Conservation (phyloP, 768 basidiomycete species). For the Leccinum boreale region DNA sequence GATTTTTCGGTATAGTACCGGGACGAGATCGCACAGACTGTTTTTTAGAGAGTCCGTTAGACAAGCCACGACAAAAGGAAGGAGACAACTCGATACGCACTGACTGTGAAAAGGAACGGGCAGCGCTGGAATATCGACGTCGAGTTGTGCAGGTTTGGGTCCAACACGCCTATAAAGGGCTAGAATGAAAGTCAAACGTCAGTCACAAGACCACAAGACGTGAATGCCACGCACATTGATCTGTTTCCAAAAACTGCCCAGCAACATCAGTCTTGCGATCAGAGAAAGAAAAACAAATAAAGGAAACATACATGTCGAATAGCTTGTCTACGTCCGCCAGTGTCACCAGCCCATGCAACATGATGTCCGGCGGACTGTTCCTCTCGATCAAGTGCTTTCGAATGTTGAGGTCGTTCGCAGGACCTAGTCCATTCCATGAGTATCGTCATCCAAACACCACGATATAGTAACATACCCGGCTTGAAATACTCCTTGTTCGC, state of each 20-base stretch:
- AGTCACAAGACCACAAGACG: neutral
- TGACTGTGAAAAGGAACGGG: conserved; percentile 88
- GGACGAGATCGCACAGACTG: conserved; percentile 85
- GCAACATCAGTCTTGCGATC: conserved; percentile 1
- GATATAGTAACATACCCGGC: conserved; percentile 48
- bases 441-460: neutral
- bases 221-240: conserved; percentile 56
- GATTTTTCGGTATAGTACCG: conserved; percentile 76
- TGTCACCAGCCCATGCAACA: conserved; percentile 76
- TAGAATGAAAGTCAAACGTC: conserved; percentile 5
- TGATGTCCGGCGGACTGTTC: conserved; percentile 77
- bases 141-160: conserved; percentile 78
- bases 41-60: neutral
- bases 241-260: conserved; percentile 61
- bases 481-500: conserved; percentile 79
- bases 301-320: conserved; percentile 69
- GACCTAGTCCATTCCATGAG: conserved; percentile 39
- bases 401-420: conserved; percentile 66
- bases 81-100: conserved; percentile 40
- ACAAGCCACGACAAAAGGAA: neutral
- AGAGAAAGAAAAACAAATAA: neutral
- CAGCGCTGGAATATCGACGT: conserved; percentile 76
- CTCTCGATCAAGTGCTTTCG: conserved; percentile 72
- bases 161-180: conserved; percentile 74
- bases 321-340: conserved; percentile 77